Evolutionary conservation across 1,284 basidiomycete genomes (phyloP), one percentile per base, ranked within the genome.

Genomic region (Fomitiporia mediterranea): DNA sequence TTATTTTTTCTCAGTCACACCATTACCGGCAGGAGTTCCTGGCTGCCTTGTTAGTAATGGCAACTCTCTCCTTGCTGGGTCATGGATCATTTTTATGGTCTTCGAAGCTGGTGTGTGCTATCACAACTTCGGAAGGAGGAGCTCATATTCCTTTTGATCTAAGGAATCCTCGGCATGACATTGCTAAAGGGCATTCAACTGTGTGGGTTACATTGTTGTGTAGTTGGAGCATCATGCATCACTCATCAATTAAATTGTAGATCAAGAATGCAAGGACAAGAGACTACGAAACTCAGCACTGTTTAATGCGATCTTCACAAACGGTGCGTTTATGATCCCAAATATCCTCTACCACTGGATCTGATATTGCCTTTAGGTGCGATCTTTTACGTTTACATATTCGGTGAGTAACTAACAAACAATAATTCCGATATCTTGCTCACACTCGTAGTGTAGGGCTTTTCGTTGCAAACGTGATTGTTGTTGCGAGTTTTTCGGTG

Each of bases 11-110:
- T 17, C 8, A 34, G 32, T 34, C 32, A 6, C 32, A 23, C 19
- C 40, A 42, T 42, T 42, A n/a, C 40, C 40, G 5, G 5, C n/a
- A 17, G 40, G 40, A 8, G 8, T 51, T 5, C 7, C 28, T 11
- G 48, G 48, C 6, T 51, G 48, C 17, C 28, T 38, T 34, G 48
- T 51, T 8, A 23, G 19, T 13, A 15, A 2, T 11, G 48, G 48
- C 4, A 51, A 35, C 30, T 3, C 21, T 17, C 21, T 51, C n/a
- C 35, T 51, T 34, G 27, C 17, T 32, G n/a, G 21, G 17, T 19
- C 19, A 5, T 51, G 48, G 48, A 51, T 51, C 21, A 6, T 51
- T 35, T 19, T 51, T 21, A 51, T 51, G 48, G 48, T 51, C 6
- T 51, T 35, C 21, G 48, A 51, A 34, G 48, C 48, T 2, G 48